Percentiles rank a stretch among this genome's conserved stretches.
Conservation (phyloP, 495 filamentous ascomycete genomes). For the Talaromyces nanjingensis region DNA sequence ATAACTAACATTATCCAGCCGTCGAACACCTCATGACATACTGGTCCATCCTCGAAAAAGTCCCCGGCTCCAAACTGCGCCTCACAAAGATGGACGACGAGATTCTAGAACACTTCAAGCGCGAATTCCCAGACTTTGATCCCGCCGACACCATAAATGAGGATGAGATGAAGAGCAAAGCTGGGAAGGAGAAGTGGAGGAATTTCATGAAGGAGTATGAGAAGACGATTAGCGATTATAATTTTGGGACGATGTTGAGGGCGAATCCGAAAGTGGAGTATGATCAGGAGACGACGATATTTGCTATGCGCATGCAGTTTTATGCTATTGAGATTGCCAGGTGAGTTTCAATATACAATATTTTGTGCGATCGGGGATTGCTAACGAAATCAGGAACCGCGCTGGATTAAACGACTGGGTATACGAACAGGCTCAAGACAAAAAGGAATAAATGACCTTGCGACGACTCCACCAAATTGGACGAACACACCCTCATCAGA, state of each 20-base stretch:
- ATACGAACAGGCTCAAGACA: conserved; percentile 62
- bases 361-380: not conserved
- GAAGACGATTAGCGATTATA: conserved; percentile 89
- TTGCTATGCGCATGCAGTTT: conserved; percentile 88
- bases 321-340: conserved; percentile 94
- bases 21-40: conserved; percentile 96
- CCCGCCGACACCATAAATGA: conserved; percentile 73
- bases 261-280: conserved; percentile 75
- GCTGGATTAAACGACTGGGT: conserved; percentile 94
- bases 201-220: conserved; percentile 92
- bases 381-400: conserved; percentile 53
- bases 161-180: conserved; percentile 95
- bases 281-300: conserved; percentile 83
- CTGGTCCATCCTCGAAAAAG: conserved; percentile 89
- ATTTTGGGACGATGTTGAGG: conserved; percentile 91
- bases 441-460: not conserved
- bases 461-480: not conserved
- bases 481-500: not conserved
- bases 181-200: conserved; percentile 92
- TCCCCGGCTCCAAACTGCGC: conserved; percentile 75
- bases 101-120: conserved; percentile 80
- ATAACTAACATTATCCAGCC: conserved; percentile 39
- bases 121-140: conserved; percentile 89
- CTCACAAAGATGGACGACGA: conserved; percentile 93
- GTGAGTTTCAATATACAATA: conserved; percentile 32